Evolutionary conservation across 192 early-diverging fungal species (phyloP), one percentile per base, ranked within the genome.

Genomic region (Umbelopsis sp.): DNA sequence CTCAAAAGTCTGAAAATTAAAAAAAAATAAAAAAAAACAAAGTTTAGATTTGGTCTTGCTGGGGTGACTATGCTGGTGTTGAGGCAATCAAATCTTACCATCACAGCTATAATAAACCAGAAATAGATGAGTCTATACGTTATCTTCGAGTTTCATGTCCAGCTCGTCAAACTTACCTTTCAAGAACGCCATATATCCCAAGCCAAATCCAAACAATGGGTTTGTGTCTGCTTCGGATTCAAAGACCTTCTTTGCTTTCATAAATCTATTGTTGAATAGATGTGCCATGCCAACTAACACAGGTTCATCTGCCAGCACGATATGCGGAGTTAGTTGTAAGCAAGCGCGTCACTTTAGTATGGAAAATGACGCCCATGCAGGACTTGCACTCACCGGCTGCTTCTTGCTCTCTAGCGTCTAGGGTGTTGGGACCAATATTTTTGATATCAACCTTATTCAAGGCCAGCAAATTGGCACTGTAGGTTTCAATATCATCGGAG

Each of bases 181-280:
- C 37, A 72, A 21, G 22, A 72, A 72, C 1, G 71, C 71, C 71
- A 72, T 72, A 48, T 64, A 72, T 5, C 71, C 49, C 23, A 72
- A 53, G 23, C 20, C 49, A 23, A 51, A 64, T 18, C 45, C 65
- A 21, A 48, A 66, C 41, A 66, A 48, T 21, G 65, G 65, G 46
- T 66, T 16, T 35, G 65, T 35, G 15, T 61, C 55, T n/a, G 65
- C 65, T 21, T 66, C 11, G 2, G 65, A 66, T 20, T 66, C 65
- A 48, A 66, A 66, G 9, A 66, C 22, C 15, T 46, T 25, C 25
- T 66, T 66, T 15, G 65, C 65, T 13, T 66, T 66, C 65, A 66
- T 66, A 11, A 66, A 66, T 27, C 46, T 66, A 10, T 66, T 66
- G 10, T 66, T 66, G 65, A 66, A 66, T 18, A 66, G 65, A 46